Base-by-base conservation (phyloP, 805 yeast species). In the Myxozyma neglecta region DNA sequence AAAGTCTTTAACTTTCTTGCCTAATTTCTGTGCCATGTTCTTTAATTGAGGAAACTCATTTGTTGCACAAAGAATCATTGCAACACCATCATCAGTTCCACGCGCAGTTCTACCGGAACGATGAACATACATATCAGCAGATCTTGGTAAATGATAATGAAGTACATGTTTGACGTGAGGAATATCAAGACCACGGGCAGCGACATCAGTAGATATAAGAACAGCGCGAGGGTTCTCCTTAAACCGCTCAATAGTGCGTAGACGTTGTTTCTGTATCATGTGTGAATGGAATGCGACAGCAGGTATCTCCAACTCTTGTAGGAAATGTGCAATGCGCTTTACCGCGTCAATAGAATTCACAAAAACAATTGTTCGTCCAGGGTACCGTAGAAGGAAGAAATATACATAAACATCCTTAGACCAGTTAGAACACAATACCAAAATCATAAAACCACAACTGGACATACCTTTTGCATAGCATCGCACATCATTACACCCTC, bases 91-190 rank as follows among this genome's bases (percentile, higher is more conserved):
- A 52, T 78, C 80, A 40, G 74, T 74, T 1, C 96, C 97, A 79
- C 99, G 87, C 0, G 96, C 98, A n/a, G 99, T 94, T 82, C 99
- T 86, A 64, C 99, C 99, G 1, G 97, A 89, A 74, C 99, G 83
- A 75, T 94, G 99, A 68, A 94, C 86, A 72, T 94, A 94, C 54
- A 90, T 85, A 71, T 94, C 99, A 0, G 97, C 97, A 14, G 96
- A 81, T 65, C 98, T 81, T 10, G 99, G 98, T 64, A 94, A 80
- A 75, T 94, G 97, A 72, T 93, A 94, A 74, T 94, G 99, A 20
- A 93, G 89, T 53, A 94, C 98, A 74, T 94, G 98, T 69, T 91
- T 87, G 55, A 94, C 92, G 51, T 82, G 83, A 1, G 96, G 88
- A 57, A 94, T 90, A 79, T 94, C 99, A 62, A 94, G 81, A 62